Conservation (phyloP, 306 rosid species). For the Glycine tomentella region DNA sequence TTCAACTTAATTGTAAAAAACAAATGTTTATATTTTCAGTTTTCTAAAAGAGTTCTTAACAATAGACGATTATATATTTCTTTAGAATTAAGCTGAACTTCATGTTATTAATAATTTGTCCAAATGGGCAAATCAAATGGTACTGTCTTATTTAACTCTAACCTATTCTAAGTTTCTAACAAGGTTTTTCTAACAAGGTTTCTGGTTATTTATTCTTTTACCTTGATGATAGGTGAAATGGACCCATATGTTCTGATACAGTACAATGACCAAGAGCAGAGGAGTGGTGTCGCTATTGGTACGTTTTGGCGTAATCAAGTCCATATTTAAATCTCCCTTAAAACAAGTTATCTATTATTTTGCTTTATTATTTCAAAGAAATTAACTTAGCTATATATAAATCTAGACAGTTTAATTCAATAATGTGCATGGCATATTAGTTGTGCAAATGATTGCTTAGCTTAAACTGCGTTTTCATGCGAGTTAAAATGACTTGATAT, state of each 20-base stretch:
- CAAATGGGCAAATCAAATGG: not conserved
- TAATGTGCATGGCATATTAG: not conserved
- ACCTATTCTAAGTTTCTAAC: too few species aligned
- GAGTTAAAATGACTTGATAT: not conserved
- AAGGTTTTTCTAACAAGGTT: too few species aligned
- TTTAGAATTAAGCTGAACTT: too few species aligned
- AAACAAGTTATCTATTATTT: not conserved
- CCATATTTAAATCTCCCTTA: not conserved
- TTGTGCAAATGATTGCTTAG: not conserved
- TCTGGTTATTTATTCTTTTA: not conserved
- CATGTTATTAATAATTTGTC: too few species aligned
- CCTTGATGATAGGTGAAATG: slow-evolving; percentile 55
- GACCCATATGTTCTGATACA: slow-evolving; percentile 80
- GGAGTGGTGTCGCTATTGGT: slow-evolving; percentile 73
- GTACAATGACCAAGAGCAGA: slow-evolving; percentile 79
- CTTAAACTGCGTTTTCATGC: not conserved
- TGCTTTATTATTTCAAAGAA: not conserved
- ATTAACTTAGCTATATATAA: not conserved
- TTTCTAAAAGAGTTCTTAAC: not conserved
- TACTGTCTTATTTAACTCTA: not conserved
- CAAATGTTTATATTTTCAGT: not conserved
- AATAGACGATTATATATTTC: too few species aligned
- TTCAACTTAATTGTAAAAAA: not conserved
- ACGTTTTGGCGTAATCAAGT: slow-evolving; percentile 12
- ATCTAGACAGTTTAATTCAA: not conserved